These are phyloP conservation scores for Diplodia mutila DNA, from an alignment of 2,329 filamentous ascomycete species.

Conservation along the genomic window DNA sequence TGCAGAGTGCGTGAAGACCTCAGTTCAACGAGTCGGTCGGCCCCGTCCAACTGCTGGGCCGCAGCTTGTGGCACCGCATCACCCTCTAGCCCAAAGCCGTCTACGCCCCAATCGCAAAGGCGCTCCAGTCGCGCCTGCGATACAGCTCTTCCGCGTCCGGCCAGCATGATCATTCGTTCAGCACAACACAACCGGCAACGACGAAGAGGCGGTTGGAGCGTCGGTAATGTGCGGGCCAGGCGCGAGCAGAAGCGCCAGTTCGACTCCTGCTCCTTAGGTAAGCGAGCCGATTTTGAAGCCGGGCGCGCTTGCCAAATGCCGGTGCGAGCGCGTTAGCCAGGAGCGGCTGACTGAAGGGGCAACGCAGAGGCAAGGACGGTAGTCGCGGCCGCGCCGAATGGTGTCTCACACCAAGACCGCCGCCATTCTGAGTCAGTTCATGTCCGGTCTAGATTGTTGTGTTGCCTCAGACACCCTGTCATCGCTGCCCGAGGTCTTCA, in stretches of 20 bases:
- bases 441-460: constrained; percentile 14
- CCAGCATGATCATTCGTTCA: not conserved
- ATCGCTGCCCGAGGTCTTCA: not conserved
- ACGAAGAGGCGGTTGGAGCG: not conserved
- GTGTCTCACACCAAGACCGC: not conserved
- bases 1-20: not conserved
- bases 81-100: not conserved
- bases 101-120: not conserved
- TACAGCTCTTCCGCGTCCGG: not conserved
- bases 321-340: no score
- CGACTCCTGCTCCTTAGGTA: not conserved
- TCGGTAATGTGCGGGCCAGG: not conserved
- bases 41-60: not conserved
- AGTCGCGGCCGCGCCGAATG: not conserved
- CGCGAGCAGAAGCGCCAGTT: no score
- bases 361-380: not conserved
- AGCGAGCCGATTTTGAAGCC: not conserved
- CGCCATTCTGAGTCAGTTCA: not conserved
- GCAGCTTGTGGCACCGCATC: not conserved
- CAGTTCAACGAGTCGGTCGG: not conserved
- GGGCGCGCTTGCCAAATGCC: not conserved
- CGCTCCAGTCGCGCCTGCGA: not conserved
- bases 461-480: constrained; percentile 14
- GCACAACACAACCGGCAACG: not conserved
- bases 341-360: not conserved